A percentile compares a stretch with the other conserved stretches of the same genome.
phyloP scores from a whole-genome alignment of 805 yeast species.

The Maudiozyma pseudohumilis region DNA sequence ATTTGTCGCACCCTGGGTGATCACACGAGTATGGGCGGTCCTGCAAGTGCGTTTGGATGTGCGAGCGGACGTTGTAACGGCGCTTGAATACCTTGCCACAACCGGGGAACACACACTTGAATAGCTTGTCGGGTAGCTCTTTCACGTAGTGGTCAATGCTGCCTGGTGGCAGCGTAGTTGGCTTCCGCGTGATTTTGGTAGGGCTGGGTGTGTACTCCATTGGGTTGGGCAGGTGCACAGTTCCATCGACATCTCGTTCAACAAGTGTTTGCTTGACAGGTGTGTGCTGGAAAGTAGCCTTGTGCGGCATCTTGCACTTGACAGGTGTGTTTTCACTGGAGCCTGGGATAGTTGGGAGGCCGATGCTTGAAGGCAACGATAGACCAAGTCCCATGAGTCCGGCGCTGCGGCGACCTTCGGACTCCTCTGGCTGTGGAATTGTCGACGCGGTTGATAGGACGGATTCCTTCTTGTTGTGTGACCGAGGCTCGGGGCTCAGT shows the following conservation, averaged over 20 bases:
- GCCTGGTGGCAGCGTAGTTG: constrained; percentile 67
- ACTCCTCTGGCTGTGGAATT: constrained; percentile 22
- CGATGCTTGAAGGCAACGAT: constrained; percentile 10
- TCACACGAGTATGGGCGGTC: constrained; percentile 86
- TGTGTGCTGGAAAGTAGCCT: constrained; percentile 24
- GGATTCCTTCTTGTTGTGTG: constrained; percentile 21
- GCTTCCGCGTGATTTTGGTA: constrained; percentile 21
- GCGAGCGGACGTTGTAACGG: constrained; percentile 86
- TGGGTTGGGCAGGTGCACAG: neutral
- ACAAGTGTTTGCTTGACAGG: constrained; percentile 11
- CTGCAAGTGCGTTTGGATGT: constrained; percentile 90
- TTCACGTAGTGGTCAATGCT: constrained; percentile 73
- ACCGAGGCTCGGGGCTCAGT: neutral
- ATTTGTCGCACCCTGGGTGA: constrained; percentile 53
- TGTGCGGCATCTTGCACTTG: constrained; percentile 17
- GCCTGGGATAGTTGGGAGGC: constrained; percentile 24
- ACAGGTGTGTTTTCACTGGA: constrained; percentile 22
- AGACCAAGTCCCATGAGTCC: constrained; percentile 14
- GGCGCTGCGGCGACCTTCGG: constrained; percentile 4
- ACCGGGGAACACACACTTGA: constrained; percentile 60
- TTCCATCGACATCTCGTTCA: neutral
- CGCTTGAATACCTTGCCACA: constrained; percentile 83
- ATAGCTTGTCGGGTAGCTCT: constrained; percentile 71
- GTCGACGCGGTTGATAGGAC: constrained; percentile 26
- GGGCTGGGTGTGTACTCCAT: constrained; percentile 12